phyloP scores from a whole-genome alignment of 306 rosid genomes.

The Fragaria nilgerrensis region DNA sequence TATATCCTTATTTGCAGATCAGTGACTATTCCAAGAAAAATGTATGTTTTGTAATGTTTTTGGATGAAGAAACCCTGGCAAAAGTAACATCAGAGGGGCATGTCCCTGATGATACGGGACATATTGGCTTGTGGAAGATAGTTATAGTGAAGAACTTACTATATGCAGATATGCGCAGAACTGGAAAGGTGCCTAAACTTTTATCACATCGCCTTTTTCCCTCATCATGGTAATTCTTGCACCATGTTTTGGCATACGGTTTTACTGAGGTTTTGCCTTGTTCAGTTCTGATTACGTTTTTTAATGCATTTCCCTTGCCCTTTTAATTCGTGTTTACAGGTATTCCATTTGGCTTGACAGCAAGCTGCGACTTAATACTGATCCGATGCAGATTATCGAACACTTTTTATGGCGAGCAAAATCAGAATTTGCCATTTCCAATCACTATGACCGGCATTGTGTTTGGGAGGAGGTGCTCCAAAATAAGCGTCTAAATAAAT shows the following conservation, averaged over 20 bases:
- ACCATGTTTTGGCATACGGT: constrained; percentile 23
- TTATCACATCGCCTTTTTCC: constrained; percentile 92
- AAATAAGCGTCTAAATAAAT: constrained; percentile 87
- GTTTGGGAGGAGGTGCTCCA: constrained; percentile 96
- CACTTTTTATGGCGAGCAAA: constrained; percentile 79
- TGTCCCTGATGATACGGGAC: constrained; percentile 64
- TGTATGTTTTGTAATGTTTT: constrained; percentile 85
- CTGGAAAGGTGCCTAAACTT: constrained; percentile 96
- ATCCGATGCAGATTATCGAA: constrained; percentile 85
- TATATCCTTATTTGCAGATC: constrained; percentile 57
- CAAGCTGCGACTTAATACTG: constrained; percentile 84
- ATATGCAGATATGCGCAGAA: constrained; percentile 84
- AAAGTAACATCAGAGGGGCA: constrained; percentile 71
- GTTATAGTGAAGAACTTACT: constrained; percentile 73
- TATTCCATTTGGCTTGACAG: constrained; percentile 98
- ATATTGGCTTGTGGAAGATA: constrained; percentile 77
- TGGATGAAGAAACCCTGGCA: constrained; percentile 71
- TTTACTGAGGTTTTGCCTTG: constrained; percentile 9
- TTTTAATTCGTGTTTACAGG: constrained; percentile 48
- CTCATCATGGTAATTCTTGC: constrained; percentile 59
- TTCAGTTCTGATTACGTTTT: constrained; percentile 14
- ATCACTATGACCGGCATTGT: constrained; percentile 90
- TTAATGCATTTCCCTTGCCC: not conserved
- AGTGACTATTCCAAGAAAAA: constrained; percentile 80
- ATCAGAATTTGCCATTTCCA: constrained; percentile 89